phyloP scores from a whole-genome alignment of 331 rosid genomes.

The Stylosanthes scabra region DNA sequence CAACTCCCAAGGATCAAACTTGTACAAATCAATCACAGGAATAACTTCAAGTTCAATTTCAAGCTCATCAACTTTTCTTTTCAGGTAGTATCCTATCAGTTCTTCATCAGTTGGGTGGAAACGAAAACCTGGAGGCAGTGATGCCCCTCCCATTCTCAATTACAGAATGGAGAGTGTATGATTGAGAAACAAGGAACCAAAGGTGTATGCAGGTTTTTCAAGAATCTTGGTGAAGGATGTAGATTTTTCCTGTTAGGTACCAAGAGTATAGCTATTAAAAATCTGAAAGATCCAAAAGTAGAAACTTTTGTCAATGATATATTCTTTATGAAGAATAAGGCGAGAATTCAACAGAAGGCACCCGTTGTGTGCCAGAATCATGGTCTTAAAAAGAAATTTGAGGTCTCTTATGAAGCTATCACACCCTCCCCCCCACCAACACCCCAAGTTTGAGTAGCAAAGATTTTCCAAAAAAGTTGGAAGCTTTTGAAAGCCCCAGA shows the following conservation, averaged over 20 bases:
- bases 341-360: constrained; percentile 59
- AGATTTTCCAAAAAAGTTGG: constrained; percentile 4
- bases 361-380: constrained; percentile 70
- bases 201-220: constrained; percentile 6
- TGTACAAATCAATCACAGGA: constrained; percentile 90
- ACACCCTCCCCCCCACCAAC: constrained; percentile 47
- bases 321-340: constrained; percentile 57
- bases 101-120: constrained; percentile 96
- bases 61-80: constrained; percentile 81
- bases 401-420: constrained; percentile 32
- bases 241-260: constrained; percentile 46
- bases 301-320: constrained; percentile 67
- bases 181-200: constrained; percentile 7
- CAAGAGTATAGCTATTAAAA: constrained; percentile 63
- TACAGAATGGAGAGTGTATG: background rate
- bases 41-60: constrained; percentile 92
- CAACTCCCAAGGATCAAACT: constrained; percentile 96
- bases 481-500: constrained; percentile 16
- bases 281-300: constrained; percentile 94
- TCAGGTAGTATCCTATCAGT: constrained; percentile 81
- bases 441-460: constrained; percentile 24
- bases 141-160: constrained; percentile 69
- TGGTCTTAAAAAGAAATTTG: constrained; percentile 54
- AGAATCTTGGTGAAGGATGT: constrained; percentile 1
- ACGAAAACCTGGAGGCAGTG: constrained; percentile 89